Percentiles rank a stretch among this genome's conserved stretches.
phyloP scores from a whole-genome alignment of 2,329 filamentous ascomycete genomes.

The Clarireedia paspali region DNA sequence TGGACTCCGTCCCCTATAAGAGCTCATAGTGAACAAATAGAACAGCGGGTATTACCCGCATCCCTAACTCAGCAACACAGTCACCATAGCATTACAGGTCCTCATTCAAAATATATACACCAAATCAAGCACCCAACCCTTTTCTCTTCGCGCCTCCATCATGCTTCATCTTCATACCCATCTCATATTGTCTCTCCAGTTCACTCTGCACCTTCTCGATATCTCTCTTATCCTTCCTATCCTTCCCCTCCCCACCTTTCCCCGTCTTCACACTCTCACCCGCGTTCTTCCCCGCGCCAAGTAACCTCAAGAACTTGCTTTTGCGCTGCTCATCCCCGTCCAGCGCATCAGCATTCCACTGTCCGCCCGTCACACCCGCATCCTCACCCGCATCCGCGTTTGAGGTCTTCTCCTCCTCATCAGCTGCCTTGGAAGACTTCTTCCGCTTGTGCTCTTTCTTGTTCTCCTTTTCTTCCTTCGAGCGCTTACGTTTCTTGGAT shows the following conservation, averaged over 20 bases:
- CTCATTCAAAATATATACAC: neutral
- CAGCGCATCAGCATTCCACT: slow-evolving; percentile 28
- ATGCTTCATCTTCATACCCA: slow-evolving; percentile 32
- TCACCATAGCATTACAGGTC: neutral
- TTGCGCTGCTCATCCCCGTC: slow-evolving; percentile 27
- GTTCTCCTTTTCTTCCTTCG: slow-evolving; percentile 11
- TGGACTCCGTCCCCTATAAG: no score
- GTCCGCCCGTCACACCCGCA: slow-evolving; percentile 9
- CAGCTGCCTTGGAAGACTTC: slow-evolving; percentile 2
- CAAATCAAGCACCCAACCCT: slow-evolving; percentile 29
- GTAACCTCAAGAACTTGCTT: slow-evolving; percentile 29
- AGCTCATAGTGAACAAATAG: no score
- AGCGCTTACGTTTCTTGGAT: slow-evolving; percentile 10
- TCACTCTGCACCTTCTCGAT: slow-evolving; percentile 28
- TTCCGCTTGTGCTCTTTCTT: slow-evolving; percentile 2
- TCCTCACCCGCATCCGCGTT: neutral
- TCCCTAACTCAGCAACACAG: neutral
- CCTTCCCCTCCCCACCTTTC: neutral
- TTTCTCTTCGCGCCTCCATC: slow-evolving; percentile 30
- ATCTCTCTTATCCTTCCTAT: slow-evolving; percentile 11
- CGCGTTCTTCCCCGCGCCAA: slow-evolving; percentile 26
- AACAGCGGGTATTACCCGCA: neutral
- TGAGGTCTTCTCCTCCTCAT: neutral
- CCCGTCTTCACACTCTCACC: slow-evolving; percentile 3
- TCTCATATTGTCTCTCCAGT: slow-evolving; percentile 31